These are phyloP conservation scores for Penicillium hesseltinei DNA, from an alignment of 2,329 filamentous ascomycete species.

Conservation along the genomic window DNA sequence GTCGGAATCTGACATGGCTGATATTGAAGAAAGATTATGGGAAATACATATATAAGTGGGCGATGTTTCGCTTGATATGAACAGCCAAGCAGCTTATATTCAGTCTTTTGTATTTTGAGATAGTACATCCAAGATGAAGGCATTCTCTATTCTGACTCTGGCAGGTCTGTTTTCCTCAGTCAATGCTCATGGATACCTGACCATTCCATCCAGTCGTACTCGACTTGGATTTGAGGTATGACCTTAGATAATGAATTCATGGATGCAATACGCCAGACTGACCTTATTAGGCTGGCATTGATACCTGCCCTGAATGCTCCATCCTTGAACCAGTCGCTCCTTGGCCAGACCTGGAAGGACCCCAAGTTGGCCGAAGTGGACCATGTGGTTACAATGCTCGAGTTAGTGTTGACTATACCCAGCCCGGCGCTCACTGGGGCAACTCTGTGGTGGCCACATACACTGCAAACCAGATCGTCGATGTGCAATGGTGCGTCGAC, in stretches of 20 bases:
- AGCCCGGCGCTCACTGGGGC: slow-evolving; percentile 48
- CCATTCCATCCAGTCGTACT: neutral
- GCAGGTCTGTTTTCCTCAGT: neutral
- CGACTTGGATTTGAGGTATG: neutral
- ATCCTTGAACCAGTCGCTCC: slow-evolving; percentile 54
- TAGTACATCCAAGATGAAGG: neutral
- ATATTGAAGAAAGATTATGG: neutral
- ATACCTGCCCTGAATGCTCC: slow-evolving; percentile 55
- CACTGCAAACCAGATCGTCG: slow-evolving; percentile 45
- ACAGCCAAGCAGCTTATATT: neutral
- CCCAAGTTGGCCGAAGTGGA: slow-evolving; percentile 50
- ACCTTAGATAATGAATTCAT: neutral
- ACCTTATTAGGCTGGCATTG: slow-evolving; percentile 43
- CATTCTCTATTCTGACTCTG: neutral
- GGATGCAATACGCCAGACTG: neutral
- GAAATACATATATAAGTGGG: neutral
- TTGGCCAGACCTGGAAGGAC: slow-evolving; percentile 50
- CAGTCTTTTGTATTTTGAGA: too few species aligned
- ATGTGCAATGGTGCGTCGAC: slow-evolving; percentile 58
- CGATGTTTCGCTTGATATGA: neutral
- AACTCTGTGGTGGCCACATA: slow-evolving; percentile 46
- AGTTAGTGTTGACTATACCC: slow-evolving; percentile 55
- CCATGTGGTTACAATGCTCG: slow-evolving; percentile 56
- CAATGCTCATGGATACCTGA: neutral
- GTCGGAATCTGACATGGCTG: neutral